phyloP scores from a whole-genome alignment of 1,284 basidiomycete species.

The Porodaedalea pini region DNA sequence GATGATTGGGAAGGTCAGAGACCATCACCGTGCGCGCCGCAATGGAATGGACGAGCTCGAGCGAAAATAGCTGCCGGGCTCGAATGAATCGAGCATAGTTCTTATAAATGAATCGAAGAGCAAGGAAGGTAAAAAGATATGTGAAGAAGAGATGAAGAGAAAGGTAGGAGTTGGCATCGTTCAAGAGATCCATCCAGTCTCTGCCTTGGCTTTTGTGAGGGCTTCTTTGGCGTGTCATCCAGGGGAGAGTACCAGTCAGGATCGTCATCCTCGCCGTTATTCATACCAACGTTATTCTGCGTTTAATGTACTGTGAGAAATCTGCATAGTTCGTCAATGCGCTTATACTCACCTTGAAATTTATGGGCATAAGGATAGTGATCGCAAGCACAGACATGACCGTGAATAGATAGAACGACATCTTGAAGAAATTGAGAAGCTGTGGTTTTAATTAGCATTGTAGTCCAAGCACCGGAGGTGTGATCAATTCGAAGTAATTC shows the following conservation, averaged over 20 bases:
- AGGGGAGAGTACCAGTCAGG: constrained; percentile 42
- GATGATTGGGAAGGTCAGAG: constrained; percentile 75
- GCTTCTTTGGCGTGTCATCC: constrained; percentile 28
- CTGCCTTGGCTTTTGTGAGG: constrained; percentile 27
- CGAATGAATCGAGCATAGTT: constrained; percentile 90
- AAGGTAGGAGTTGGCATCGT: constrained; percentile 82
- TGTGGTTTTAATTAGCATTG: constrained; percentile 30
- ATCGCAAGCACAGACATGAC: constrained; percentile 80
- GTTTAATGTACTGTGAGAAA: background rate
- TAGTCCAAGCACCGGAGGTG: too few species aligned
- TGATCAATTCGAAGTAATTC: too few species aligned
- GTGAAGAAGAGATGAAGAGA: constrained; percentile 89
- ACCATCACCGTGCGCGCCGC: constrained; percentile 91
- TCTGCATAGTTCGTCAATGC: background rate
- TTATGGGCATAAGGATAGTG: constrained; percentile 83
- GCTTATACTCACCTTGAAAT: constrained; percentile 63
- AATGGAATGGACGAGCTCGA: constrained; percentile 92
- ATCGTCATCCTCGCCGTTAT: constrained; percentile 55
- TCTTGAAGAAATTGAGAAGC: constrained; percentile 95
- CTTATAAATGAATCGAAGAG: constrained; percentile 81
- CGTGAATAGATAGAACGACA: constrained; percentile 88
- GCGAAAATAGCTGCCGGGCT: constrained; percentile 88
- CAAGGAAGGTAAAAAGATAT: constrained; percentile 86
- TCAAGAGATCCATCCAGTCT: constrained; percentile 82
- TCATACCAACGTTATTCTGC: constrained; percentile 71